phyloP scores from a whole-genome alignment of 192 early-diverging fungal species.

The Coemansia sp. region DNA sequence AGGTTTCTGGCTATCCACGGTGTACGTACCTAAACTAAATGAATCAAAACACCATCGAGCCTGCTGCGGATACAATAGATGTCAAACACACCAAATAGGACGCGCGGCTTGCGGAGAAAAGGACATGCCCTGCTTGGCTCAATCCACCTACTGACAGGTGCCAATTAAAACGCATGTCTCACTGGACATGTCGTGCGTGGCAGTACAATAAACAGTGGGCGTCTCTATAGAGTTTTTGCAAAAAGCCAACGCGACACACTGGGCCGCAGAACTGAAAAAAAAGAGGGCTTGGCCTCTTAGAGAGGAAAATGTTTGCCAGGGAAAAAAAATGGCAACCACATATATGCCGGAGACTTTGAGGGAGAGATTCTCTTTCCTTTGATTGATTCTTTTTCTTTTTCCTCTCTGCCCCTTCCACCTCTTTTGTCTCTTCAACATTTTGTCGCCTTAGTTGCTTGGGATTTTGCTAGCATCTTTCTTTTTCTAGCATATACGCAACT shows the following conservation, averaged over 20 bases:
- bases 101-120: not conserved
- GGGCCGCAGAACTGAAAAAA: not conserved
- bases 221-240: not conserved
- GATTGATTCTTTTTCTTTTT: slow-evolving; percentile 2
- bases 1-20: not conserved
- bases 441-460: not conserved
- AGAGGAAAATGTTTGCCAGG: not conserved
- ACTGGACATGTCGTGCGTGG: not conserved
- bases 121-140: not conserved
- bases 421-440: slow-evolving; percentile 2
- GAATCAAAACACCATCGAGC: not conserved
- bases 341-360: not conserved
- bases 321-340: not conserved
- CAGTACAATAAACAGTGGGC: not conserved
- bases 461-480: slow-evolving; percentile 3
- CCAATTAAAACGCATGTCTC: not conserved
- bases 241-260: not conserved
- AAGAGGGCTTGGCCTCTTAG: not conserved
- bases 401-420: not conserved
- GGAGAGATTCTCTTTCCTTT: slow-evolving; percentile 2
- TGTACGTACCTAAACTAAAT: not conserved
- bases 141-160: not conserved
- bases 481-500: slow-evolving; percentile 11
- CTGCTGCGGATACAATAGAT: not conserved
- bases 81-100: not conserved